Base-by-base conservation (phyloP, 805 yeast species). In the Candida ovalis region DNA sequence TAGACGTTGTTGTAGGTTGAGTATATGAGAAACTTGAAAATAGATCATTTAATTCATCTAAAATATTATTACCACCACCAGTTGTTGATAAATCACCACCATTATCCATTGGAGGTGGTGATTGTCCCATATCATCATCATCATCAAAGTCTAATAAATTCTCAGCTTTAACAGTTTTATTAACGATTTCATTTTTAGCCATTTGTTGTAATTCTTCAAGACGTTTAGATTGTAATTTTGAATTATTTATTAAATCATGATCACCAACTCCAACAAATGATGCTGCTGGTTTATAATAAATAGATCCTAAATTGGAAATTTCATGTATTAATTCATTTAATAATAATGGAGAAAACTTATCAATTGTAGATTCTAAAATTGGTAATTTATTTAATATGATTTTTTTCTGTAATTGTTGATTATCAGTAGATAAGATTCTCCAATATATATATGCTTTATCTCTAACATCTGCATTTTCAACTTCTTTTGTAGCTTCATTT, bases 111-210 rank as follows among this genome's bases (percentile, higher is more conserved):
- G 44, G 33, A 17, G 38, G 27, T 21, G 45, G 43, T 1, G 40
- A 38, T 17, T 47, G 52, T 1, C 47, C 54, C 1, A 51, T 55
- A 40, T 56, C 71, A 18, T 71, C 78, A 42, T 81, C 88, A 51
- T 82, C 88, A 59, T 86, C 97, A 54, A 92, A 82, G 64, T 92
- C 96, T 44, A 92, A 77, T 55, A 94, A 73, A 57, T 88, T 88
- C 57, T 89, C 97, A 41, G 85, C 83, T 57, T 83, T 82, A 25
- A 76, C 78, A 42, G 77, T 78, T 48, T 73, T 76, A 21, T 63
- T 62, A 42, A 81, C 79, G 48, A 84, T 80, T 59, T 89, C 97
- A 49, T 81, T 82, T 55, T 80, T 82, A 10, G 97, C 96, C 56
- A 84, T 69, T 52, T 78, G 81, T 55, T 82, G 82, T 64, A 88